Conservation (phyloP, 2,329 filamentous ascomycete genomes). For the Apiospora arundinis region DNA sequence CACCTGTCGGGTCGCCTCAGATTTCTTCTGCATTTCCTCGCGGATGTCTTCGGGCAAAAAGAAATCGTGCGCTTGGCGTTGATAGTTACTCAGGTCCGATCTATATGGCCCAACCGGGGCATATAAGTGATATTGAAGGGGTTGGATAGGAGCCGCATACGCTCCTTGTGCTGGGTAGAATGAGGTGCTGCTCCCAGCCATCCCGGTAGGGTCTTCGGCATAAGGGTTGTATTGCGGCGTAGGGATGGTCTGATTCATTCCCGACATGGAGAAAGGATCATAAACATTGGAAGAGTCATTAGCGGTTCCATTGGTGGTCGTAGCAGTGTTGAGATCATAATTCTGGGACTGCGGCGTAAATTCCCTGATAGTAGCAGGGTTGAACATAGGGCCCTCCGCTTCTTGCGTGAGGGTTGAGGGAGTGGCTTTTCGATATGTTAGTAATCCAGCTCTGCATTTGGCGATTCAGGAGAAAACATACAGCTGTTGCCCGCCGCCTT, state of each 20-base stretch:
- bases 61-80: conserved; percentile 86
- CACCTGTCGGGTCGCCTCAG: conserved; percentile 83
- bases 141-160: conserved; percentile 62
- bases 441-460: conserved; percentile 24
- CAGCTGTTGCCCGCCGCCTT: conserved; percentile 52
- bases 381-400: conserved; percentile 55
- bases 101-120: conserved; percentile 80
- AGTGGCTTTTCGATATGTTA: conserved; percentile 35
- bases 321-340: conserved; percentile 55
- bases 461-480: conserved; percentile 1
- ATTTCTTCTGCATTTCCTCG: conserved; percentile 88
- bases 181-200: conserved; percentile 62
- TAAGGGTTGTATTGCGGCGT: conserved; percentile 75
- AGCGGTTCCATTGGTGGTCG: conserved; percentile 52
- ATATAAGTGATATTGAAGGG: conserved; percentile 91
- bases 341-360: conserved; percentile 59
- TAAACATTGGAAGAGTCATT: conserved; percentile 55
- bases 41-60: conserved; percentile 88
- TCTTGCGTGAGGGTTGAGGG: conserved; percentile 50
- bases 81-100: conserved; percentile 82
- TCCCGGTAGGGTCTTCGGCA: conserved; percentile 65
- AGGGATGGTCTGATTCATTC: conserved; percentile 57
- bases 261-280: conserved; percentile 69
- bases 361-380: conserved; percentile 63
- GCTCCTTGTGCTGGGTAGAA: conserved; percentile 70